These are phyloP conservation scores for Cytospora mali DNA, from an alignment of 2,329 filamentous ascomycete species.

Conservation along the genomic window DNA sequence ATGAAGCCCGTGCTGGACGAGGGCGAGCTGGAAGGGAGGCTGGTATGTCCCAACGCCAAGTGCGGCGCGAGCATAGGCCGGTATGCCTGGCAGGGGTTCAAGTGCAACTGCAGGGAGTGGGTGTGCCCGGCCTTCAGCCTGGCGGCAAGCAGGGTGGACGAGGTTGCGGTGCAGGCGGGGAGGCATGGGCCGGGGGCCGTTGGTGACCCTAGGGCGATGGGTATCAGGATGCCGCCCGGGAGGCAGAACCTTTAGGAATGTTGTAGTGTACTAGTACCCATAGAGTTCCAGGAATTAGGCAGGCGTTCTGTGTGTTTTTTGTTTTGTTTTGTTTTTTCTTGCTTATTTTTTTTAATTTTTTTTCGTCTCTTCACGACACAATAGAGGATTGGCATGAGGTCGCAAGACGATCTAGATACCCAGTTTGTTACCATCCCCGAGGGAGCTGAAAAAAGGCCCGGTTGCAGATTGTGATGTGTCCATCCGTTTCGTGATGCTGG, in stretches of 20 bases:
- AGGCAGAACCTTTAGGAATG: conserved; percentile 41
- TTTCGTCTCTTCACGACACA: too few relatives aligned
- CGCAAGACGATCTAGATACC: background rate
- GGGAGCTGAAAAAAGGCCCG: background rate
- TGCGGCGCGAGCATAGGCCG: conserved; percentile 86
- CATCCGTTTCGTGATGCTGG: too few relatives aligned
- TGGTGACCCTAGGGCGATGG: conserved; percentile 39
- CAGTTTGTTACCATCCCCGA: background rate
- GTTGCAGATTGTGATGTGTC: too few relatives aligned
- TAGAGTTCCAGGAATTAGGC: too few relatives aligned
- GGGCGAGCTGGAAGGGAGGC: conserved; percentile 78
- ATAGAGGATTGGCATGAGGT: background rate
- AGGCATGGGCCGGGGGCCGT: conserved; percentile 30
- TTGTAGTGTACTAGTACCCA: too few relatives aligned
- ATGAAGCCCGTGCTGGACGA: conserved; percentile 84
- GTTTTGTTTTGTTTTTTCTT: too few relatives aligned
- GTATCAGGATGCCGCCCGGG: conserved; percentile 60
- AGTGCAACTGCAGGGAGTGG: conserved; percentile 89
- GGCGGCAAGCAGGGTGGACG: conserved; percentile 80
- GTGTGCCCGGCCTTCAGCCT: conserved; percentile 88
- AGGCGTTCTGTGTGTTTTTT: too few relatives aligned
- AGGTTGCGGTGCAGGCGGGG: conserved; percentile 45
- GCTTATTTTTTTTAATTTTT: too few relatives aligned
- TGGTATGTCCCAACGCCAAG: conserved; percentile 72
- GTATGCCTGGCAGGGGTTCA: conserved; percentile 95